Conservation (phyloP, 306 rosid genomes). For the Dalbergia cultrata region DNA sequence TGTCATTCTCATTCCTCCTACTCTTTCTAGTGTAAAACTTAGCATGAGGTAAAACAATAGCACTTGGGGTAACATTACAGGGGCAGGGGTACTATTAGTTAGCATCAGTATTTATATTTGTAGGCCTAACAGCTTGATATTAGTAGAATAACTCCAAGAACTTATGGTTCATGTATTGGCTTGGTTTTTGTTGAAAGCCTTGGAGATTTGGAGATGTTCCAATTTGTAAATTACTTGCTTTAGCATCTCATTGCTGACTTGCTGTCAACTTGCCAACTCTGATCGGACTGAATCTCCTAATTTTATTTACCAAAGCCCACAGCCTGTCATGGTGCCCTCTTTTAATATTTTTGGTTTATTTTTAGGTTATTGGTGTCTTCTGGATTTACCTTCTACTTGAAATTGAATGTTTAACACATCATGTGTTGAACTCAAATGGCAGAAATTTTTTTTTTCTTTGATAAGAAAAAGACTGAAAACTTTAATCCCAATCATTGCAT, state of each 20-base stretch:
- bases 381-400: neutral
- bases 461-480: neutral
- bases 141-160: constrained; percentile 11
- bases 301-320: constrained; percentile 10
- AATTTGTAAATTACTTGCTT: constrained; percentile 10
- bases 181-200: constrained; percentile 27
- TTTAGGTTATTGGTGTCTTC: neutral
- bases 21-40: too few species aligned
- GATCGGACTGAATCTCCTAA: neutral
- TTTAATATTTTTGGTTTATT: neutral
- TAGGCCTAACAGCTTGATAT: too few species aligned
- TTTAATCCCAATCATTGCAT: neutral
- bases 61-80: too few species aligned
- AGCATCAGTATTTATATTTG: too few species aligned
- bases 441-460: neutral
- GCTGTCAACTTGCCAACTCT: constrained; percentile 21
- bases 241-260: constrained; percentile 9
- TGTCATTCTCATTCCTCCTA: too few species aligned
- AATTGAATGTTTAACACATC: neutral
- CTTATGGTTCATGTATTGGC: neutral
- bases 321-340: neutral
- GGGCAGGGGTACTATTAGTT: too few species aligned
- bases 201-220: neutral
- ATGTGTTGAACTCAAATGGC: neutral
- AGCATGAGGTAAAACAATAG: too few species aligned